Evolutionary conservation across 768 basidiomycete species (phyloP).

Genomic region (Serendipita sp.): DNA sequence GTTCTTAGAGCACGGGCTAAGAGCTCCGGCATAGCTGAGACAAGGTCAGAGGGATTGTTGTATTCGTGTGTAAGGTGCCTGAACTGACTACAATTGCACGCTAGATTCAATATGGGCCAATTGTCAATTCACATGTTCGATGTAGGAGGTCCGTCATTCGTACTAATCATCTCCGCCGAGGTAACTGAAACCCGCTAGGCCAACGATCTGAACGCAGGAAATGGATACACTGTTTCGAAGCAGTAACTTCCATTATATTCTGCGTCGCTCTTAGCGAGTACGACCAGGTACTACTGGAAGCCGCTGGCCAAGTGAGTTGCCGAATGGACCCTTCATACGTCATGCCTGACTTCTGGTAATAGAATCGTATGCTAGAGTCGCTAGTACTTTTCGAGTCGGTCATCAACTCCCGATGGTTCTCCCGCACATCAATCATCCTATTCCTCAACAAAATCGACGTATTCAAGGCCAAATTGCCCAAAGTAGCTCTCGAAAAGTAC

Average conservation of each 20-base stretch:
- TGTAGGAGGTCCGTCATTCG: conserved; percentile 40
- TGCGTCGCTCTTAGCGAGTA: conserved; percentile 64
- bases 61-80: conserved; percentile 25
- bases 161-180: background rate
- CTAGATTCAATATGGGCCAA: conserved; percentile 44
- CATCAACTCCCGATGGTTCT: conserved; percentile 69
- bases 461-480: conserved; percentile 58
- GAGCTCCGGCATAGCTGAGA: conserved; percentile 83
- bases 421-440: conserved; percentile 47
- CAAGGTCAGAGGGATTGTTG: conserved; percentile 33
- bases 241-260: conserved; percentile 68
- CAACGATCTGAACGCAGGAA: conserved; percentile 71
- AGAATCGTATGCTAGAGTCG: conserved; percentile 68
- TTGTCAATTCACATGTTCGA: conserved; percentile 56
- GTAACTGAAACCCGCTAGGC: background rate
- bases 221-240: conserved; percentile 68
- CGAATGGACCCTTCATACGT: background rate
- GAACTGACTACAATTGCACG: no score
- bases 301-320: conserved; percentile 22
- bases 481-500: conserved; percentile 53
- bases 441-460: conserved; percentile 63
- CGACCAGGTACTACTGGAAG: conserved; percentile 56
- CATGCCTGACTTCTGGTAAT: background rate
- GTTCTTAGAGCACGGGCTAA: conserved; percentile 79
- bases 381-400: conserved; percentile 61